These are phyloP conservation scores for Blumeria hordei DNA, from an alignment of 2,329 filamentous ascomycete species.

Conservation along the genomic window DNA sequence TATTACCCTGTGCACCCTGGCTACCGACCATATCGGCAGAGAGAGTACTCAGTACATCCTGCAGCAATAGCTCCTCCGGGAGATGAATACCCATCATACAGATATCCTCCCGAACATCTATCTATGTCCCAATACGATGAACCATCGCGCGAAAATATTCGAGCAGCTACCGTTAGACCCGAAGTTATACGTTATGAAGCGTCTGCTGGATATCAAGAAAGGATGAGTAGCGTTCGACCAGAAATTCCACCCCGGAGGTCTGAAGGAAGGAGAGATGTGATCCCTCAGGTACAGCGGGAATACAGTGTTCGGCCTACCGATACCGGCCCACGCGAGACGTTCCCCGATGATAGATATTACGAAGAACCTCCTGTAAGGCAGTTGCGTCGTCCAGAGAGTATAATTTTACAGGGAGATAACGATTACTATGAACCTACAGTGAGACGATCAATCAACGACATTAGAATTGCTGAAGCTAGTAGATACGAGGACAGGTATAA, in stretches of 20 bases:
- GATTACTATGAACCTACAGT: neutral
- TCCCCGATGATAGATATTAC: conserved; percentile 10
- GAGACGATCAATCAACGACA: neutral
- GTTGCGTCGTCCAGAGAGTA: neutral
- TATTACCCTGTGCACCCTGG: conserved; percentile 19
- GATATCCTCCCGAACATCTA: conserved; percentile 12
- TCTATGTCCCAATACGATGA: conserved; percentile 20
- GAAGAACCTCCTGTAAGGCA: conserved; percentile 5
- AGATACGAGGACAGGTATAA: conserved; percentile 10
- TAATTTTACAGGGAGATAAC: neutral
- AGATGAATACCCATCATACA: conserved; percentile 22
- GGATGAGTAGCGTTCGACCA: conserved; percentile 20
- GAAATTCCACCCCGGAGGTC: conserved; percentile 18
- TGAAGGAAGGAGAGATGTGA: conserved; percentile 12
- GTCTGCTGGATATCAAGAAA: conserved; percentile 18
- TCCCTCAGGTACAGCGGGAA: conserved; percentile 10
- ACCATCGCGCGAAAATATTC: conserved; percentile 23
- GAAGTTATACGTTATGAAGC: conserved; percentile 20
- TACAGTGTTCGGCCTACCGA: conserved; percentile 13
- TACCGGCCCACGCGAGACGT: conserved; percentile 7
- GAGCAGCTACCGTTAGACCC: conserved; percentile 30
- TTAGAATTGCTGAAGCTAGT: conserved; percentile 3
- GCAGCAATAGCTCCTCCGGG: conserved; percentile 7
- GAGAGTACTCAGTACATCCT: conserved; percentile 31
- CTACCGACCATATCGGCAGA: conserved; percentile 28